Evolutionary conservation across 345 rosid genomes (phyloP).

Genomic region (Acer yangbiense): DNA sequence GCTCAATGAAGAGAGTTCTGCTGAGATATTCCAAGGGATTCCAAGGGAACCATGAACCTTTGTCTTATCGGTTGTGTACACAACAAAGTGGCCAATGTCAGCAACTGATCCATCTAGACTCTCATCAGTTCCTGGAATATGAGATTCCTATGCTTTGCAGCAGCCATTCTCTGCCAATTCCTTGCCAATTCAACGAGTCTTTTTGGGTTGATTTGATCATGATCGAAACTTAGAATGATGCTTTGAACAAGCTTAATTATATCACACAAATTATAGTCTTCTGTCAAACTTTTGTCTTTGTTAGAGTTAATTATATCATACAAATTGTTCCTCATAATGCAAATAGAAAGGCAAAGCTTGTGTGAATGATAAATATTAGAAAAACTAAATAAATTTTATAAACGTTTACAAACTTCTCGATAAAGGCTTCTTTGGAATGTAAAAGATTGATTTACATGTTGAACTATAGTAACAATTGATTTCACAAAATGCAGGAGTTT

Average conservation of each 20-base stretch:
- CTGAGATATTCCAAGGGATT: constrained; percentile 12
- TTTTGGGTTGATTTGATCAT: constrained; percentile 20
- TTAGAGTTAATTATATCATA: neutral
- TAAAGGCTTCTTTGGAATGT: neutral
- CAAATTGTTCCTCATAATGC: neutral
- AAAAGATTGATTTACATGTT: neutral
- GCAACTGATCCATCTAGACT: neutral
- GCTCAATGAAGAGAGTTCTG: constrained; percentile 10
- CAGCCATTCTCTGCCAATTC: constrained; percentile 22
- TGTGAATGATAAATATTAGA: neutral
- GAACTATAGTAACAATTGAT: neutral
- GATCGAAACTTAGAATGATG: neutral
- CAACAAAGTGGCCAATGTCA: constrained; percentile 21
- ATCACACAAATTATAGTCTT: neutral
- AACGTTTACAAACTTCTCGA: neutral
- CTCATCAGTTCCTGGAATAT: neutral
- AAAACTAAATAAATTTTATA: too few species aligned
- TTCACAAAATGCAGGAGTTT: constrained; percentile 6
- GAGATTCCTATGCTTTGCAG: neutral
- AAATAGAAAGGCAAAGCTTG: neutral
- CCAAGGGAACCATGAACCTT: constrained; percentile 22
- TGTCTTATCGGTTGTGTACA: constrained; percentile 12
- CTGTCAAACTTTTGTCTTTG: neutral
- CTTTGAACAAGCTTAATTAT: neutral
- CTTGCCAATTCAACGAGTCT: constrained; percentile 14